Evolutionary conservation across 2,329 filamentous ascomycete genomes (phyloP).

Genomic region (Aspergillus pseudoglaucus): DNA sequence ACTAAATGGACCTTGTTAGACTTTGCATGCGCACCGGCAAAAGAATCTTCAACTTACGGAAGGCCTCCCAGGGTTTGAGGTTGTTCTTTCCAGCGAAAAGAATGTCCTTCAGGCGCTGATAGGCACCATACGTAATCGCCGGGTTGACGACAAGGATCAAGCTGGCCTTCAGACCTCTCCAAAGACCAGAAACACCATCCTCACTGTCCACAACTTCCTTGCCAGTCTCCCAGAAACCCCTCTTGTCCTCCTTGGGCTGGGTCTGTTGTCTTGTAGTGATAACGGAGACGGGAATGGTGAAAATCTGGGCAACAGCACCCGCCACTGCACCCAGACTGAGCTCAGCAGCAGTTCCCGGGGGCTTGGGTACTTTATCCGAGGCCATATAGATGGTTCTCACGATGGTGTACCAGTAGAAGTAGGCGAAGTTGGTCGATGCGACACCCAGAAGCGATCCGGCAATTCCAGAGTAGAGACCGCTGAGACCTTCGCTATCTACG

Average conservation of each 20-base stretch:
- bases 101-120: constrained; percentile 74
- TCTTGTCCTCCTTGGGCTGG: constrained; percentile 73
- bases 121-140: constrained; percentile 94
- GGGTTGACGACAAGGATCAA: constrained; percentile 94
- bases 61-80: constrained; percentile 79
- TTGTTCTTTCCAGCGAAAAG: constrained; percentile 71
- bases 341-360: constrained; percentile 75
- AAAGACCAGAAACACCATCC: constrained; percentile 81
- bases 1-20: constrained; percentile 45
- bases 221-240: constrained; percentile 79
- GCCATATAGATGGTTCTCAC: constrained; percentile 73
- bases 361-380: constrained; percentile 50
- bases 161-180: constrained; percentile 93
- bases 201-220: constrained; percentile 84
- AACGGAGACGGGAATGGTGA: constrained; percentile 93
- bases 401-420: constrained; percentile 98
- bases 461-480: constrained; percentile 84
- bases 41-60: constrained; percentile 57
- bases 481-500: constrained; percentile 67
- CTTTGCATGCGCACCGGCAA: not conserved
- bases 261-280: constrained; percentile 96
- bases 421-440: constrained; percentile 96
- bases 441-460: constrained; percentile 81
- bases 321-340: constrained; percentile 78
- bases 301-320: constrained; percentile 85